These are phyloP conservation scores for Carex kokanica DNA, from an alignment of 176 grass and related monocot species.

Conservation along the genomic window DNA sequence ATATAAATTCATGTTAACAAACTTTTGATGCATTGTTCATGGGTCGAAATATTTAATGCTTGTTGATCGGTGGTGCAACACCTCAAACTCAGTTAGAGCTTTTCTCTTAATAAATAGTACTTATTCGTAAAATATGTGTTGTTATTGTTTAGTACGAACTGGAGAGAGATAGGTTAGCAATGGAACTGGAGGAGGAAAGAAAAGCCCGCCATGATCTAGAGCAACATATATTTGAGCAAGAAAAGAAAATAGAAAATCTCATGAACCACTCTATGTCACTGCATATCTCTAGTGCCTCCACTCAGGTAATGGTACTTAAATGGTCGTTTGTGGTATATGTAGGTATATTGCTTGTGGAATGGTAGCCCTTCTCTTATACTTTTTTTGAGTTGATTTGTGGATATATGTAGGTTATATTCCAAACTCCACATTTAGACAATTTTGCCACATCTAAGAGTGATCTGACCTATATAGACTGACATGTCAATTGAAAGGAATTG, in stretches of 20 bases:
- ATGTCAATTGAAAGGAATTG: not conserved
- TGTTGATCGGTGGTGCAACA: not conserved
- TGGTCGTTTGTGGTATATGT: not conserved
- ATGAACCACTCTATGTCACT: conserved; percentile 29
- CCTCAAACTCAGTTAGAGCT: not conserved
- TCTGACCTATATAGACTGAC: not conserved
- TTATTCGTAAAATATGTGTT: not conserved
- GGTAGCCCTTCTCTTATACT: too few relatives aligned
- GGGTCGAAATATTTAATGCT: not conserved
- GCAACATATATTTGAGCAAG: conserved; percentile 46
- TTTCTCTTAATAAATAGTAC: conserved; percentile 10
- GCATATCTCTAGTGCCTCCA: conserved; percentile 35
- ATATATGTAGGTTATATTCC: too few relatives aligned
- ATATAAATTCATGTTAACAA: conserved; percentile 9
- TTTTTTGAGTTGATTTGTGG: not conserved
- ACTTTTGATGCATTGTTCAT: not conserved
- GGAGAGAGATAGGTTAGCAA: conserved; percentile 69
- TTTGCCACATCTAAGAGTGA: not conserved
- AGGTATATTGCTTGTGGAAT: not conserved
- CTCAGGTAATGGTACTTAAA: conserved; percentile 40
- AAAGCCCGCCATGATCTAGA: conserved; percentile 52
- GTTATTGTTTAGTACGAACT: conserved; percentile 63
- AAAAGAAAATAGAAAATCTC: conserved; percentile 49
- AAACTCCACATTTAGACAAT: not conserved
- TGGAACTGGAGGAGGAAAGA: conserved; percentile 93